These are phyloP conservation scores for Boletus chippewaensis DNA, from an alignment of 1,284 basidiomycete species.

Conservation along the genomic window DNA sequence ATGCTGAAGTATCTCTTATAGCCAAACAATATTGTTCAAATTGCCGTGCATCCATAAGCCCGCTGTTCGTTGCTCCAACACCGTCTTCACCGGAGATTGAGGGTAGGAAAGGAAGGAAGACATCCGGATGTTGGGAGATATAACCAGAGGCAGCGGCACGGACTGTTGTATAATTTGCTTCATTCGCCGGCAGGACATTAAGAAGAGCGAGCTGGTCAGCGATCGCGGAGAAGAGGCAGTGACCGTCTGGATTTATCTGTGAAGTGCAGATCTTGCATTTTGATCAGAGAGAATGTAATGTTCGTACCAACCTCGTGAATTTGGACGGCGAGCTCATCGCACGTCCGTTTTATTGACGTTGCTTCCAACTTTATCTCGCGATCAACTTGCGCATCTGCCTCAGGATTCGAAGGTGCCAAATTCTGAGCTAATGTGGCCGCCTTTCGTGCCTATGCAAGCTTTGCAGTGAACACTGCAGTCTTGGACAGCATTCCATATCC, in stretches of 20 bases:
- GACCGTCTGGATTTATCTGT: conserved; percentile 90
- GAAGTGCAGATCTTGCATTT: conserved; percentile 3
- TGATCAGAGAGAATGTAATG: neutral
- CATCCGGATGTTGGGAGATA: conserved; percentile 79
- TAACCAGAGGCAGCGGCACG: conserved; percentile 76
- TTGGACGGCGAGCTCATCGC: conserved; percentile 60
- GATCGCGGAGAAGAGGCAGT: conserved; percentile 90
- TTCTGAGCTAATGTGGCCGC: conserved; percentile 62
- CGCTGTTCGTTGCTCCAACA: conserved; percentile 54
- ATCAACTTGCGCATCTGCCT: conserved; percentile 58
- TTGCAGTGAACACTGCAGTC: neutral
- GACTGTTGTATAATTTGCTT: conserved; percentile 54
- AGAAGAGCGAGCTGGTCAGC: conserved; percentile 80
- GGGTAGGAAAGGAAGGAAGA: conserved; percentile 93
- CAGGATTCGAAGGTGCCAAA: conserved; percentile 53
- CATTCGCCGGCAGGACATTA: conserved; percentile 47
- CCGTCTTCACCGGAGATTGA: conserved; percentile 71
- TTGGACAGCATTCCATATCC: neutral
- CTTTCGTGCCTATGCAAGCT: conserved; percentile 59
- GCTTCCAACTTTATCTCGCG: conserved; percentile 71
- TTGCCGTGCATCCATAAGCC: conserved; percentile 65
- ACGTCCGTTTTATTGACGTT: conserved; percentile 59
- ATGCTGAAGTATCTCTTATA: conserved; percentile 79
- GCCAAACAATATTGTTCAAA: conserved; percentile 76
- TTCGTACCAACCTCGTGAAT: conserved; percentile 60